phyloP scores from a whole-genome alignment of 176 grass and related monocot genomes.

The bread wheat (Triticum aestivum) region DNA sequence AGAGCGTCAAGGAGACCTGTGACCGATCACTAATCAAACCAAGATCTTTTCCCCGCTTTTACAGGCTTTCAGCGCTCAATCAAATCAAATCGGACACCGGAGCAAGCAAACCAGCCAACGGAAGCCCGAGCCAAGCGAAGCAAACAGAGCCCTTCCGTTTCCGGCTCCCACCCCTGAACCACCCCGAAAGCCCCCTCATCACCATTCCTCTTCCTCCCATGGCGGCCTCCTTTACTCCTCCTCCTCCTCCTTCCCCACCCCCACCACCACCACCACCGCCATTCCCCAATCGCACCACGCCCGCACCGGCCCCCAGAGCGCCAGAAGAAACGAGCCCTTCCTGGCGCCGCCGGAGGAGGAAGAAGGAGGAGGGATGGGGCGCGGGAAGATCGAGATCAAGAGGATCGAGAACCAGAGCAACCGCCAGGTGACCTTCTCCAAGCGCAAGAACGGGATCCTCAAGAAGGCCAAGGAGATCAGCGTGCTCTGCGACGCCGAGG shows the following conservation, averaged over 20 bases:
- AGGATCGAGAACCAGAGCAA: conserved; percentile 97
- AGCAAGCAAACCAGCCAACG: background rate
- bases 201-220: conserved; percentile 65
- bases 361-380: conserved; percentile 54
- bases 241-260: background rate
- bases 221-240: conserved; percentile 46
- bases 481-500: conserved; percentile 81
- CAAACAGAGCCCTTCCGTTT: conserved; percentile 55
- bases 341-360: background rate
- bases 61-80: background rate
- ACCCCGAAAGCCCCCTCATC: conserved; percentile 61
- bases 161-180: conserved; percentile 44
- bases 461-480: conserved; percentile 97
- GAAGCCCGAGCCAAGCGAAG: conserved; percentile 5
- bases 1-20: no score
- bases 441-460: conserved; percentile 87
- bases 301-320: conserved; percentile 14
- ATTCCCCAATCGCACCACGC: conserved; percentile 24
- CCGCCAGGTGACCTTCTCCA: conserved; percentile 88
- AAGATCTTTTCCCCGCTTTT: no score
- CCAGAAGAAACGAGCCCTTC: conserved; percentile 16
- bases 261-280: conserved; percentile 11
- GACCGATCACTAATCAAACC: no score
- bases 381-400: conserved; percentile 98
- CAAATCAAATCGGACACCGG: conserved; percentile 15